Percentiles rank a stretch among this genome's conserved stretches.
phyloP scores from a whole-genome alignment of 352 stramenopile genomes.

The Lagenidium sp. region DNA sequence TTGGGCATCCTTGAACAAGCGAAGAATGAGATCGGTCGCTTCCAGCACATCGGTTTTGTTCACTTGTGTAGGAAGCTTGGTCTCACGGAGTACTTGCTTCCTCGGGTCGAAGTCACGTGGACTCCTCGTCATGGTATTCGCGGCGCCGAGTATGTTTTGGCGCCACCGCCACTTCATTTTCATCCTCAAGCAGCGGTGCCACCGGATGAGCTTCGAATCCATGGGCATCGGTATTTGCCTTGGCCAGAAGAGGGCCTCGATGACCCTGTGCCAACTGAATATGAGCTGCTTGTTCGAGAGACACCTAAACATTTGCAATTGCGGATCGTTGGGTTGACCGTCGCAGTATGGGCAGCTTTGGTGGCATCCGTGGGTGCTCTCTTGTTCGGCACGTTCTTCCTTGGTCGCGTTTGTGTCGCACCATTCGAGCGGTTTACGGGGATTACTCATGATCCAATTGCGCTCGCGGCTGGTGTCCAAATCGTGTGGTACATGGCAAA shows the following conservation, averaged over 20 bases:
- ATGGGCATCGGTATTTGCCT: slow-evolving; percentile 68
- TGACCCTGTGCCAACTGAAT: slow-evolving; percentile 55
- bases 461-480: slow-evolving; percentile 61
- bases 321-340: slow-evolving; percentile 37
- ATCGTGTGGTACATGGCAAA: slow-evolving; percentile 73
- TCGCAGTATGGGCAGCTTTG: slow-evolving; percentile 54
- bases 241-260: slow-evolving; percentile 81
- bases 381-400: slow-evolving; percentile 59
- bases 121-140: slow-evolving; percentile 6
- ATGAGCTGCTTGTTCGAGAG: slow-evolving; percentile 48
- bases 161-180: slow-evolving; percentile 71
- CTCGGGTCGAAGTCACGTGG: slow-evolving; percentile 24
- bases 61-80: slow-evolving; percentile 54
- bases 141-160: slow-evolving; percentile 27
- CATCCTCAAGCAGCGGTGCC: slow-evolving; percentile 61
- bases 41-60: slow-evolving; percentile 56
- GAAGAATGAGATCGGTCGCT: slow-evolving; percentile 78
- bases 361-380: slow-evolving; percentile 47
- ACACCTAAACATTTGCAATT: slow-evolving; percentile 39
- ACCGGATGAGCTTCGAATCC: slow-evolving; percentile 54
- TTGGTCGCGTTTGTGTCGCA: slow-evolving; percentile 54
- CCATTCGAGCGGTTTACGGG: slow-evolving; percentile 63
- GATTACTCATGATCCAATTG: slow-evolving; percentile 67
- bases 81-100: slow-evolving; percentile 60
- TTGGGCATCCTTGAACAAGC: slow-evolving; percentile 90